Evolutionary conservation across 2,329 filamentous ascomycete species (phyloP).

Genomic region (Pyricularia grisea): DNA sequence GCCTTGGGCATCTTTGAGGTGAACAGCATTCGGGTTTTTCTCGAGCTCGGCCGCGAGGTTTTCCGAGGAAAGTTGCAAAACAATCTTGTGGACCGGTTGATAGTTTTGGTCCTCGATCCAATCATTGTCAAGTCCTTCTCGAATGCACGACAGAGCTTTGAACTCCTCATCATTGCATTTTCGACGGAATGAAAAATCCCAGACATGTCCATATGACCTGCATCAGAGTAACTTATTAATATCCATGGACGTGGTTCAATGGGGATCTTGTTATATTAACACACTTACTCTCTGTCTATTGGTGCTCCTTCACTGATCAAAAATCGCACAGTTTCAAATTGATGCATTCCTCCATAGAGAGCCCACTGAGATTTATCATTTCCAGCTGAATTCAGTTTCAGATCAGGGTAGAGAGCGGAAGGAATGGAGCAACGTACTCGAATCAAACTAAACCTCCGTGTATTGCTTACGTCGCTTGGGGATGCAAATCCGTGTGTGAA

Average conservation of each 20-base stretch:
- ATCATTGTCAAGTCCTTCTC: background rate
- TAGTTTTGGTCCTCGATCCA: background rate
- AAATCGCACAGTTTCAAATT: background rate
- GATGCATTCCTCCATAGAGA: constrained; percentile 1
- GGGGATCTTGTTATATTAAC: background rate
- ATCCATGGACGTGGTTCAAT: background rate
- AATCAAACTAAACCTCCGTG: background rate
- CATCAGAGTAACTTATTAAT: background rate
- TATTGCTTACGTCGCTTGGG: background rate
- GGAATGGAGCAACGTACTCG: background rate
- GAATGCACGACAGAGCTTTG: background rate
- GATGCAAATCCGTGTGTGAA: constrained; percentile 1
- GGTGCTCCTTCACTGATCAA: background rate
- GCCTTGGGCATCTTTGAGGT: background rate
- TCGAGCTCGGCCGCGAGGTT: background rate
- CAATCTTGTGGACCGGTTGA: background rate
- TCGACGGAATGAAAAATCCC: background rate
- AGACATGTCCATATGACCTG: background rate
- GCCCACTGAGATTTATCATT: constrained; percentile 1
- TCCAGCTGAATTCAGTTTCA: background rate
- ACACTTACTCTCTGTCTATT: background rate
- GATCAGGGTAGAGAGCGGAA: background rate
- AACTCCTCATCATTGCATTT: background rate
- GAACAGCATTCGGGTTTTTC: background rate
- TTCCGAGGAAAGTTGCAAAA: background rate